phyloP scores from a whole-genome alignment of 2,329 filamentous ascomycete genomes.

The Claviceps arundinis region DNA sequence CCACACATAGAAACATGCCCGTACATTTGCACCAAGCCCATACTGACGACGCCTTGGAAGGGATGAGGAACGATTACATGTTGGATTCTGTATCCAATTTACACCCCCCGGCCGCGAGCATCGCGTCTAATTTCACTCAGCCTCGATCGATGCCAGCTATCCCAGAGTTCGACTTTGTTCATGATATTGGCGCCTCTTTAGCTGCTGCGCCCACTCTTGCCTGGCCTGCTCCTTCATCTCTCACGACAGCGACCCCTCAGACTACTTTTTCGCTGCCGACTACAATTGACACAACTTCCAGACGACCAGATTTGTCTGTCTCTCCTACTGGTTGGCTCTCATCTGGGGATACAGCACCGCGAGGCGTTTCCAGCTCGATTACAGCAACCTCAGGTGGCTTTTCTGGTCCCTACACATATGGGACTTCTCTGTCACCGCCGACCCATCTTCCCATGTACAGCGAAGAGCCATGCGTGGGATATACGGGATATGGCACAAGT shows the following conservation, averaged over 20 bases:
- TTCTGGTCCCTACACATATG: constrained; percentile 17
- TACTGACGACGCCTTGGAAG: constrained; percentile 11
- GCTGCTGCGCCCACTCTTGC: constrained; percentile 9
- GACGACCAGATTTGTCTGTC: constrained; percentile 21
- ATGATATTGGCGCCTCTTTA: constrained; percentile 12
- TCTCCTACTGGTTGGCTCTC: constrained; percentile 19
- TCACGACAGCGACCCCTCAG: constrained; percentile 32
- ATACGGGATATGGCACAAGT: constrained; percentile 22
- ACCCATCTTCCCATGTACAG: constrained; percentile 22
- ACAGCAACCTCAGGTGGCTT: constrained; percentile 12
- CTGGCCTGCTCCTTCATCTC: constrained; percentile 26
- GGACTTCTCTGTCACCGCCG: constrained; percentile 15
- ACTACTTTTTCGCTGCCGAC: constrained; percentile 33
- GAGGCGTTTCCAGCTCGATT: constrained; percentile 10
- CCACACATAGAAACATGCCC: constrained; percentile 5
- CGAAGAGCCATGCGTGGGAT: constrained; percentile 15
- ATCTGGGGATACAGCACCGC: constrained; percentile 14
- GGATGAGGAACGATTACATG: constrained; percentile 12
- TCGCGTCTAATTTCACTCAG: constrained; percentile 10
- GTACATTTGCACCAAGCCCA: constrained; percentile 6
- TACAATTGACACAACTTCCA: neutral
- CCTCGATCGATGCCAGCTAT: constrained; percentile 13
- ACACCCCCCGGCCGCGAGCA: constrained; percentile 7
- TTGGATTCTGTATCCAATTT: constrained; percentile 10
- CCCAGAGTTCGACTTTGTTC: constrained; percentile 9